A percentile compares a stretch with the other conserved stretches of the same genome.
Conservation (phyloP, 768 basidiomycete genomes). For the Coprinellus aureogranulatus region DNA sequence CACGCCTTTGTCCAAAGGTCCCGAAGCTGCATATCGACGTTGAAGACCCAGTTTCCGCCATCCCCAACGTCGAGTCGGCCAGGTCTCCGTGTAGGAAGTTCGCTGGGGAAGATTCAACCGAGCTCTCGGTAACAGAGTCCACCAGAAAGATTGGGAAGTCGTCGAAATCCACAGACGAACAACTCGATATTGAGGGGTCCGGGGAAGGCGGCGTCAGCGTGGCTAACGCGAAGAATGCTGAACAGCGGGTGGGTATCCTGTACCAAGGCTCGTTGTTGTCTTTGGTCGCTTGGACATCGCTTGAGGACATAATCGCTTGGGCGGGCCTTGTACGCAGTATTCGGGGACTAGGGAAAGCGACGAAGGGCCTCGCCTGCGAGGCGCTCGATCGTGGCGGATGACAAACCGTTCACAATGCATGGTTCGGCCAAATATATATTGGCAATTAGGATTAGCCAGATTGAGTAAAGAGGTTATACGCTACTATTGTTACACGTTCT, state of each 20-base stretch:
- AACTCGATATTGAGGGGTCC: conserved; percentile 3
- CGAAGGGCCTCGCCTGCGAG: too few species aligned
- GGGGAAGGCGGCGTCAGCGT: conserved; percentile 6
- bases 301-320: neutral
- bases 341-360: too few species aligned
- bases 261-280: neutral
- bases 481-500: neutral
- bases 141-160: conserved; percentile 7
- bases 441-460: neutral
- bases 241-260: neutral
- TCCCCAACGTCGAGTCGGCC: neutral
- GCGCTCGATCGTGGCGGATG: neutral
- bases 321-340: too few species aligned
- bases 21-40: neutral
- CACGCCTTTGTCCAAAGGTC: conserved; percentile 3
- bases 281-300: neutral
- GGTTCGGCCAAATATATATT: neutral
- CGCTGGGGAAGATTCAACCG: neutral
- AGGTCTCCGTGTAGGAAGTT: neutral
- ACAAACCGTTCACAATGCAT: too few species aligned
- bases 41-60: neutral
- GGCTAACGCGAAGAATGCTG: conserved; percentile 6
- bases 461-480: neutral
- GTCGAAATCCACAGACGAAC: conserved; percentile 9
- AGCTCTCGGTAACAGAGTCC: conserved; percentile 8